These are phyloP conservation scores for Fragaria nilgerrensis DNA, from an alignment of 306 rosid genomes.

Conservation along the genomic window DNA sequence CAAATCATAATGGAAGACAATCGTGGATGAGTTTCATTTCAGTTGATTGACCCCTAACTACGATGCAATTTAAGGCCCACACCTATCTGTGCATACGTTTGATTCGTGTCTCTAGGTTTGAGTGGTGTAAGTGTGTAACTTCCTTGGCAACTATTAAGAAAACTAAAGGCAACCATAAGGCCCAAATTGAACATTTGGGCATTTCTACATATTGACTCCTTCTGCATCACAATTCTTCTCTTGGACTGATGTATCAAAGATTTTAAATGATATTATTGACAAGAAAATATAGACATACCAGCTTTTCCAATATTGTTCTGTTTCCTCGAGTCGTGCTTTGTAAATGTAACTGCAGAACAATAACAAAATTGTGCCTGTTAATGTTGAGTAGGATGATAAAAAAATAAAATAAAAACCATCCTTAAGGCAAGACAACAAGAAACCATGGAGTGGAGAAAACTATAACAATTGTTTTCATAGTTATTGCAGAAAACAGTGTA, in stretches of 20 bases:
- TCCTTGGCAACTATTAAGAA: background rate
- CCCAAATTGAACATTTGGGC: background rate
- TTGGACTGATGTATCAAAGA: background rate
- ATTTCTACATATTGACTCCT: background rate
- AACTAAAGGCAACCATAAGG: background rate
- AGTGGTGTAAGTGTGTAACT: background rate
- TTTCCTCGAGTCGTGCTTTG: slow-evolving; percentile 73
- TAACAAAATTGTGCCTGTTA: slow-evolving; percentile 25
- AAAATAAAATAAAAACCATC: background rate
- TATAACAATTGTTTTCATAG: background rate
- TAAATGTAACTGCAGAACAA: slow-evolving; percentile 74
- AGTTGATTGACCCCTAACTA: background rate
- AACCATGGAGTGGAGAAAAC: slow-evolving; percentile 19
- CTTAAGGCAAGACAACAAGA: slow-evolving; percentile 4
- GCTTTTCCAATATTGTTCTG: slow-evolving; percentile 93
- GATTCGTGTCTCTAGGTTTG: background rate
- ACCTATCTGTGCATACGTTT: background rate
- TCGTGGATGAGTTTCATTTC: slow-evolving; percentile 11
- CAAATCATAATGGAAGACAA: slow-evolving; percentile 16
- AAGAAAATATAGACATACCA: slow-evolving; percentile 51
- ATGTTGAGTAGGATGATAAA: slow-evolving; percentile 8
- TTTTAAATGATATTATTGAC: background rate
- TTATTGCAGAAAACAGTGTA: background rate
- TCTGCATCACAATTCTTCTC: background rate
- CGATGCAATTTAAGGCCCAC: background rate